Evolutionary conservation across 148 eudicot species (phyloP), one percentile per base, ranked within the genome.

Genomic region (Fallopia convolvulus): DNA sequence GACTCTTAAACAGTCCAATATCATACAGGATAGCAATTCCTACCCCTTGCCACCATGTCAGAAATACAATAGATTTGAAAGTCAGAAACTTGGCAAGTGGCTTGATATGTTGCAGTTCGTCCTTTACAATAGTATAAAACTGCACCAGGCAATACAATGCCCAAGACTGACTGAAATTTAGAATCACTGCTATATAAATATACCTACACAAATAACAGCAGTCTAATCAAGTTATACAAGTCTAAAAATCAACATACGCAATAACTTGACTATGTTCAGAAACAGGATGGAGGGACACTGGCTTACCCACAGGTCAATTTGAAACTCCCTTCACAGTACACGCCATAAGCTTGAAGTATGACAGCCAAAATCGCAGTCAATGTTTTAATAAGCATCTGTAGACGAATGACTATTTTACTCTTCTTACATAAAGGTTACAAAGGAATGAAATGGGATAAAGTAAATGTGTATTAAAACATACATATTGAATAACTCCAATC

Each of bases 121-220:
- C 92, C 85, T 90, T 93, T 30, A 91, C 90, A 75, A 96, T 88
- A 5, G 92, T 41, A 80, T 96, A 96, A 82, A 96, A 96, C 55
- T 88, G 92, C 74, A 96, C 97, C 81, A 96, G 84, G 81, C 99
- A 96, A 84, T 96, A 96, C 82, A 96, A 84, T 53, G 99, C 99
- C 99, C 99, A 96, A 66, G 99, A 85, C 81, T 96, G 99, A 81
- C 97, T 96, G 84, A 96, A 96, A 87, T 96, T 96, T 72, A 96
- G 83, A 76, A 93, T 83, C 77, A 96, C 90, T 63, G 99, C 99
- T 86, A 90, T 78, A 81, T 96, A 96, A 42, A 93, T 88, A 78
- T 96, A 96, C 89, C 99, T 96, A 80, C 90, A 88, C 83, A 75
- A 75, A 50, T 33, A 83, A 15, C 39, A 50, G 36, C 71, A 4